Percentiles rank a stretch among this genome's conserved stretches.
phyloP scores from a whole-genome alignment of 352 stramenopile genomes.

The Halophytophthora polymorphica region DNA sequence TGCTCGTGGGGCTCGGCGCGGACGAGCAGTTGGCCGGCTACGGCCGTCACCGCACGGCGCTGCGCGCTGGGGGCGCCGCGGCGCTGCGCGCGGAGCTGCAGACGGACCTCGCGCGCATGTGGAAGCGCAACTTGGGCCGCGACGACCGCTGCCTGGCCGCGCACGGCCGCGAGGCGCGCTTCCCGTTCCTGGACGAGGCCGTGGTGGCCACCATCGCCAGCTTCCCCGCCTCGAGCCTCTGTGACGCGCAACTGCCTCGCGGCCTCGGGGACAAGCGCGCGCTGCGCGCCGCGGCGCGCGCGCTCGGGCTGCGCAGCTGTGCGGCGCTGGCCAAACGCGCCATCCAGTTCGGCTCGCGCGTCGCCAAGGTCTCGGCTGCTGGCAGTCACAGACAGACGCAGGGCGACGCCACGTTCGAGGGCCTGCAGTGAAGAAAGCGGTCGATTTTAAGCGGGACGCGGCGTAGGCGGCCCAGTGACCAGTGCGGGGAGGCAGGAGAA shows the following conservation, averaged over 20 bases:
- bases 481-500: no score
- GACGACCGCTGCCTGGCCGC: conserved; percentile 94
- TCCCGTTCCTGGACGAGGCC: conserved; percentile 94
- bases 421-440: conserved; percentile 8
- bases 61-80: conserved; percentile 43
- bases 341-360: conserved; percentile 93
- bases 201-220: conserved; percentile 77
- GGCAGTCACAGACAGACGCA: conserved; percentile 51
- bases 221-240: conserved; percentile 71
- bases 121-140: conserved; percentile 94
- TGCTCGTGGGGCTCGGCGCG: conserved; percentile 93
- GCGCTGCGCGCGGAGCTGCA: conserved; percentile 79
- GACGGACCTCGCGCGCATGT: conserved; percentile 90
- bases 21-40: conserved; percentile 96
- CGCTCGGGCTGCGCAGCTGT: conserved; percentile 64
- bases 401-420: conserved; percentile 37
- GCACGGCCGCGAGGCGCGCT: conserved; percentile 91
- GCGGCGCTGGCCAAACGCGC: conserved; percentile 88
- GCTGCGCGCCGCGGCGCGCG: conserved; percentile 72
- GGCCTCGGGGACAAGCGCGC: conserved; percentile 92
- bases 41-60: conserved; percentile 90
- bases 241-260: conserved; percentile 67
- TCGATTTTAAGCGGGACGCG: no score
- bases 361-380: conserved; percentile 88
- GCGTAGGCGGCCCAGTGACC: no score